These are phyloP conservation scores for Pseudocercospora macadamiae DNA, from an alignment of 2,329 filamentous ascomycete species.

Conservation along the genomic window DNA sequence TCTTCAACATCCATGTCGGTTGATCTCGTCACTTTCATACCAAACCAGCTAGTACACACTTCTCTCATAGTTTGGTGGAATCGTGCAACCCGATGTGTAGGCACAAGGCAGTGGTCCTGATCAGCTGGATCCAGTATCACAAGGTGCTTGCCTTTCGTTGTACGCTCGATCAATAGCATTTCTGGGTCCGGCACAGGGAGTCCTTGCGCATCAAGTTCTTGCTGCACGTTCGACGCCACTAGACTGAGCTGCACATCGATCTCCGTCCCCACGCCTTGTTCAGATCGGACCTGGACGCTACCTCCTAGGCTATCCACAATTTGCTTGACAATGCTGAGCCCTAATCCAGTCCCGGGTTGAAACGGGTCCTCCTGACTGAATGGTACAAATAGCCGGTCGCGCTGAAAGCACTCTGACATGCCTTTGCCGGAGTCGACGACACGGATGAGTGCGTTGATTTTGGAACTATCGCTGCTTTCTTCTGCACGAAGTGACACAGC, in stretches of 20 bases:
- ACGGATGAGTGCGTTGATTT: conserved; percentile 25
- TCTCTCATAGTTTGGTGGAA: conserved; percentile 27
- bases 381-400: conserved; percentile 37
- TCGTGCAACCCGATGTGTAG: conserved; percentile 20
- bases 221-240: conserved; percentile 18
- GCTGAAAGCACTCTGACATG: conserved; percentile 37
- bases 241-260: conserved; percentile 27
- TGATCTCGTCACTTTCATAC: conserved; percentile 25
- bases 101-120: neutral
- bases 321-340: conserved; percentile 42
- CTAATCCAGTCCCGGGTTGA: conserved; percentile 40
- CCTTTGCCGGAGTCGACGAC: conserved; percentile 40
- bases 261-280: conserved; percentile 40
- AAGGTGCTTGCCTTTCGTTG: conserved; percentile 23
- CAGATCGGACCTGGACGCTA: conserved; percentile 59
- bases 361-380: conserved; percentile 41
- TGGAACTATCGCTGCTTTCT: conserved; percentile 24
- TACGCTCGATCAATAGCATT: conserved; percentile 16
- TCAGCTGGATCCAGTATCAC: conserved; percentile 26
- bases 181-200: conserved; percentile 16
- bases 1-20: conserved; percentile 20
- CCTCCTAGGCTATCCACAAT: conserved; percentile 65
- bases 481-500: conserved; percentile 40
- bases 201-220: neutral
- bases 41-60: conserved; percentile 29